Evolutionary conservation across 345 rosid species (phyloP), one percentile per base, ranked within the genome.

Genomic region (Angophora floribunda): DNA sequence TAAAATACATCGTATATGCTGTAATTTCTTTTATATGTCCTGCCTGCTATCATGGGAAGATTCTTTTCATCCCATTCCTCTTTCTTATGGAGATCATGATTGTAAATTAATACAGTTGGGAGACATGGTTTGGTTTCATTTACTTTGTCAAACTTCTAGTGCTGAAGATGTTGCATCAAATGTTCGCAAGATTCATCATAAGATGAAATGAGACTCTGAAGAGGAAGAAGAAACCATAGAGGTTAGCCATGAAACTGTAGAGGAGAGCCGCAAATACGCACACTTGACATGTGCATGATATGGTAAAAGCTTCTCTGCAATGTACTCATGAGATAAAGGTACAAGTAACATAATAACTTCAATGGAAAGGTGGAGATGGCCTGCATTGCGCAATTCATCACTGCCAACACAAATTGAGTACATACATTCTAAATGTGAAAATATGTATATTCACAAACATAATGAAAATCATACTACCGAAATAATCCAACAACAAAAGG

Each of bases 371-470:
- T 75, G 36, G 26, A 36, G 82, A 36, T 17, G 5, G 26, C 36
- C 49, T 1, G 82, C 49, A 17, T 75, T 9, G 82, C 19, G 47
- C 82, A 75, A 75, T 75, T 75, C 82, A 36, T 75, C 82, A 75
- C 47, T 75, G 49, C 49, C 82, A 36, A 75, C 26, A 36, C 47
- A 75, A 75, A 75, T 75, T 75, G 2, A 75, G 26, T 75, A 75
- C 36, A 19, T 75, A 75, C 82, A 75, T 36, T 36, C 82, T 36
- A 75, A 75, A 75, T 75, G 82, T 75, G 26, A 75, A 51, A 86
- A 88, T 92, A 92, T 93, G 85, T 91, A 93, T 93, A 92, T 87
- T 65, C 85, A 87, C 89, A 90, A 89, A 89, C 91, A 86, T 87
- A 85, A 85, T 51, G 88, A 86, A 57, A 90, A 92, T 89, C 90